Evolutionary conservation across 2,329 filamentous ascomycete genomes (phyloP).

Genomic region (Cladophialophora psammophila): DNA sequence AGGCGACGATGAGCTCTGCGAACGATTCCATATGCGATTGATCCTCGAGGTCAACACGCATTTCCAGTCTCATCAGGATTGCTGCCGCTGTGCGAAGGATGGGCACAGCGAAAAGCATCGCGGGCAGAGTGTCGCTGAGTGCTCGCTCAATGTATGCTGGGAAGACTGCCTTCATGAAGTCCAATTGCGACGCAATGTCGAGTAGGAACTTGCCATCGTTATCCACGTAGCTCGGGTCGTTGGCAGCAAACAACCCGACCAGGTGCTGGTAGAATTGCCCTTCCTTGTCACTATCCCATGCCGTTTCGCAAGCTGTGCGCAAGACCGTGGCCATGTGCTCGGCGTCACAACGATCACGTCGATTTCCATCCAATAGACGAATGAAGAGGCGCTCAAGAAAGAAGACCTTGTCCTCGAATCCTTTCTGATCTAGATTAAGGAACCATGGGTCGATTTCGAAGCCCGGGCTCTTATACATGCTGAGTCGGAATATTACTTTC

Average conservation of each 20-base stretch:
- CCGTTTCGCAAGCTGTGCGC: constrained; percentile 22
- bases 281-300: constrained; percentile 8
- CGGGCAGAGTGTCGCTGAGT: constrained; percentile 10
- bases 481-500: constrained; percentile 29
- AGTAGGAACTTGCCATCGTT: constrained; percentile 25
- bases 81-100: constrained; percentile 13
- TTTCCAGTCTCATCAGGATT: constrained; percentile 23
- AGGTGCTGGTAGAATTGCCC: constrained; percentile 12
- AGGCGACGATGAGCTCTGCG: constrained; percentile 15
- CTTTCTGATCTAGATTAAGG: constrained; percentile 7
- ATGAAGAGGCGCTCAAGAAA: constrained; percentile 29
- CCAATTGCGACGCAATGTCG: constrained; percentile 28
- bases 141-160: constrained; percentile 29
- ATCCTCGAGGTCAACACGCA: constrained; percentile 30
- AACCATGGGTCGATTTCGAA: constrained; percentile 30
- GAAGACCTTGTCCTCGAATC: constrained; percentile 18
- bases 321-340: constrained; percentile 20
- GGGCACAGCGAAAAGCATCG: constrained; percentile 12
- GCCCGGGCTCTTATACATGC: constrained; percentile 25
- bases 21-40: constrained; percentile 29
- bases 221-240: constrained; percentile 25
- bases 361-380: neutral
- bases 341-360: neutral
- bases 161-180: constrained; percentile 35
- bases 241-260: constrained; percentile 23